Evolutionary conservation across 805 yeast genomes (phyloP), one percentile per base, ranked within the genome.

Genomic region (Candida chilensis): DNA sequence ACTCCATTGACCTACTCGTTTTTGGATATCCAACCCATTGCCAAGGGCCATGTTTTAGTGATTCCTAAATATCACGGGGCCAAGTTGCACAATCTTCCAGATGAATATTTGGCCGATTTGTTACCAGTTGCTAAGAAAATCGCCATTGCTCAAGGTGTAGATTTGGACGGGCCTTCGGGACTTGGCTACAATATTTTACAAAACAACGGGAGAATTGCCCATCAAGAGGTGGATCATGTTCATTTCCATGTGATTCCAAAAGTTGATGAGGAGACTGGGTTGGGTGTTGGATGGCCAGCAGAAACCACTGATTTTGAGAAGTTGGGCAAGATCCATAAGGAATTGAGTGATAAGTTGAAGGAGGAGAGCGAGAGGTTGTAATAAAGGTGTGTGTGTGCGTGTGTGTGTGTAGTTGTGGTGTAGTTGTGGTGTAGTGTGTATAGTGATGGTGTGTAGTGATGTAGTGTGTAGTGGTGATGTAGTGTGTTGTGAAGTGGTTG

Each of bases 201-300:
- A 57, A 92, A 90, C 67, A 92, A 90, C 44, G 97, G 97, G 29
- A 62, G 84, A 50, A 78, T 88, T 48, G 98, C 97, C 9, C 97
- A 92, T 51, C 98, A 90, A 62, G 80, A 71, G 33, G 97, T 92
- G 34, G 92, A 83, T 42, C 98, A 90, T 52, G 96, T 92, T 35
- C 98, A 90, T 54, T 83, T 92, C 71, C 98, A 90, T 54, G 74
- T 90, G 54, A 90, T 90, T 50, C 98, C 98, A 30, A 90, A 90
- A 70, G 70, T 69, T 35, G 78, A 77, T 44, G 61, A 55, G 2
- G 67, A 69, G 24, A 64, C 88, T 13, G 98, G 98, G 1, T 67
- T 90, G 39, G 69, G 67, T 20, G 86, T 90, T 19, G 95, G 92
- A 17, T 92, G 98, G 97, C 97, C 97, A n/a, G 78, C 87, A 13